Evolutionary conservation across 495 filamentous ascomycete genomes (phyloP).

Genomic region (Penicillium riverlandense): DNA sequence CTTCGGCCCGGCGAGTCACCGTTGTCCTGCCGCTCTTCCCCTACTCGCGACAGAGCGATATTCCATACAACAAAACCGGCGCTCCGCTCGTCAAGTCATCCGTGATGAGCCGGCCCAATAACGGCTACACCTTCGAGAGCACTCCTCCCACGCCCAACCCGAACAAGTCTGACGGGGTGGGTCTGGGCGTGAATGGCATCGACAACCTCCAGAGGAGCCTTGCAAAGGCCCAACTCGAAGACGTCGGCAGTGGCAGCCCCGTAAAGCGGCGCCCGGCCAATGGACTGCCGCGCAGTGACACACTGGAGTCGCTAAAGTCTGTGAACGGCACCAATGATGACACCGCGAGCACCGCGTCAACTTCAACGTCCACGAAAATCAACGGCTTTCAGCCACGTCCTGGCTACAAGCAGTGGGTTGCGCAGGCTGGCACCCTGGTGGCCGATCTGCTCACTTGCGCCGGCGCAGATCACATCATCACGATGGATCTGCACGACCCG

Average conservation of each 20-base stretch:
- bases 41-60: slow-evolving; percentile 88
- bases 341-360: slow-evolving; percentile 48
- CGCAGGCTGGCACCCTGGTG: slow-evolving; percentile 91
- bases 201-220: slow-evolving; percentile 61
- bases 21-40: slow-evolving; percentile 94
- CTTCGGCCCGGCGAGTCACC: slow-evolving; percentile 83
- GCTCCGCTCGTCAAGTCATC: slow-evolving; percentile 74
- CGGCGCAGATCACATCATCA: slow-evolving; percentile 93
- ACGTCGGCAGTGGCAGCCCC: slow-evolving; percentile 36
- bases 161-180: slow-evolving; percentile 52
- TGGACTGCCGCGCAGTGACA: slow-evolving; percentile 49
- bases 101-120: slow-evolving; percentile 37
- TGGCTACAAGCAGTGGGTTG: slow-evolving; percentile 97
- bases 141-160: slow-evolving; percentile 78
- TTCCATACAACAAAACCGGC: slow-evolving; percentile 91
- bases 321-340: slow-evolving; percentile 37
- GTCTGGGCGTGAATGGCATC: slow-evolving; percentile 50
- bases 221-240: slow-evolving; percentile 51
- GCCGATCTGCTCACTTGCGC: slow-evolving; percentile 93
- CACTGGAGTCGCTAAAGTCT: slow-evolving; percentile 51
- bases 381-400: slow-evolving; percentile 69
- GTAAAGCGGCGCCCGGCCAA: slow-evolving; percentile 33
- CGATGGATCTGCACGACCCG: slow-evolving; percentile 92
- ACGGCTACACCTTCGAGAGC: slow-evolving; percentile 87
- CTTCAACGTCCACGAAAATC: slow-evolving; percentile 35